Evolutionary conservation across 1,284 basidiomycete genomes (phyloP), one percentile per base, ranked within the genome.

Genomic region (Vanrija sp.): DNA sequence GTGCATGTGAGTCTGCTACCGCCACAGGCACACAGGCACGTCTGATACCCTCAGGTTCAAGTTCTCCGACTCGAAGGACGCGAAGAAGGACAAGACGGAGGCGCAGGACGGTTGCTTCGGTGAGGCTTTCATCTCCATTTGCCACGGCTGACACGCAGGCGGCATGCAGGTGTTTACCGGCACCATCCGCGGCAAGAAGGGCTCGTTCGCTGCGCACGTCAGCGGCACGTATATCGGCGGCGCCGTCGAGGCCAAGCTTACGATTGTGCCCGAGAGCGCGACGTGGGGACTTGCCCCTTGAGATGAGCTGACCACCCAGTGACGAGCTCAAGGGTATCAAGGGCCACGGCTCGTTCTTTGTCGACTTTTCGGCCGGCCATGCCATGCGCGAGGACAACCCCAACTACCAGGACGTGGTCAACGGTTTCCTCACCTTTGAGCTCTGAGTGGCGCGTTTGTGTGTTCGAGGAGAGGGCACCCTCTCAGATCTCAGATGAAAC

Each of bases 171-270:
- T 25, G 19, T 43, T 51, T n/a, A 34, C 34, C 14, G 49, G 49
- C 42, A 51, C 49, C 6, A 9, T 44, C 3, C 49, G 38, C 15
- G 49, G 49, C 42, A 51, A 44, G 43, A 44, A 51, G 49, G 49
- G 49, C 28, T 19, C 19, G 7, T 43, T 51, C 21, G 26, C 42
- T 3, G 5, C 29, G 15, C 38, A 44, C 19, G 42, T 34, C 18
- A 34, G 23, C 16, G 51, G 44, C 51, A 39, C 19, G 10, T 52
- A 40, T 25, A 43, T 46, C 34, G 18, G 26, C 15, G 51, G 51
- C 43, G 10, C 3, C 12, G 21, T 29, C 29, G 21, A 9, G 16
- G 40, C 19, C 5, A 8, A 6, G 19, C 38, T 28, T 28, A 12
- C 18, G 14, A 25, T 51, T 6, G 18, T n/a, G 7, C 14, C 42